Conservation (phyloP, 352 stramenopile genomes). For the Thalassiosira livingstoniorum region DNA sequence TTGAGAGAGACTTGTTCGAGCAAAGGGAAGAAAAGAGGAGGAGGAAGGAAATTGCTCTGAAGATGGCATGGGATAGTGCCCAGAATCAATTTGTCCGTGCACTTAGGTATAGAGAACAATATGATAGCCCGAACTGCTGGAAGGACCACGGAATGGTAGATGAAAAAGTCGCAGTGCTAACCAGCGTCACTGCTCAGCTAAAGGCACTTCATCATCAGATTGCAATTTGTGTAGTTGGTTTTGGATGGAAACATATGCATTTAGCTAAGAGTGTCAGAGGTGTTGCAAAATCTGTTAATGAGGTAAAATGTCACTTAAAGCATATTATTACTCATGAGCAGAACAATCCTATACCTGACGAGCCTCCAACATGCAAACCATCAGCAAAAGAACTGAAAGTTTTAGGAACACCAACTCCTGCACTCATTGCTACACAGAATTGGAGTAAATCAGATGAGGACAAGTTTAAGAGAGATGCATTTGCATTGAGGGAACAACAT, state of each 20-base stretch:
- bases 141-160: neutral
- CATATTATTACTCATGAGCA: neutral
- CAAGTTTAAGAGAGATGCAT: neutral
- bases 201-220: slow-evolving; percentile 30
- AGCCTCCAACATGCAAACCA: neutral
- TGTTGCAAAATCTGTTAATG: neutral
- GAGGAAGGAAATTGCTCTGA: slow-evolving; percentile 35
- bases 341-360: neutral
- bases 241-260: slow-evolving; percentile 45
- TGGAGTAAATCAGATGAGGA: neutral
- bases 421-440: neutral
- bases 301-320: neutral
- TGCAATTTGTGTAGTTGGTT: slow-evolving; percentile 18
- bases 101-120: slow-evolving; percentile 39
- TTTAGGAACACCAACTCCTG: neutral
- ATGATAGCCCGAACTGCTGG: slow-evolving; percentile 32
- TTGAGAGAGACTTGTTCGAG: slow-evolving; percentile 14
- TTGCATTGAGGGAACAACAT: neutral
- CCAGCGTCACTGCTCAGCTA: slow-evolving; percentile 10
- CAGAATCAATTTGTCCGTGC: slow-evolving; percentile 35
- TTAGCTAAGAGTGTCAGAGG: slow-evolving; percentile 15
- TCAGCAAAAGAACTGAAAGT: neutral
- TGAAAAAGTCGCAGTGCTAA: slow-evolving; percentile 2
- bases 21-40: slow-evolving; percentile 17
- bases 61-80: slow-evolving; percentile 17